Evolutionary conservation across 768 basidiomycete genomes (phyloP).

Genomic region (Chlorophyllum brunneum): DNA sequence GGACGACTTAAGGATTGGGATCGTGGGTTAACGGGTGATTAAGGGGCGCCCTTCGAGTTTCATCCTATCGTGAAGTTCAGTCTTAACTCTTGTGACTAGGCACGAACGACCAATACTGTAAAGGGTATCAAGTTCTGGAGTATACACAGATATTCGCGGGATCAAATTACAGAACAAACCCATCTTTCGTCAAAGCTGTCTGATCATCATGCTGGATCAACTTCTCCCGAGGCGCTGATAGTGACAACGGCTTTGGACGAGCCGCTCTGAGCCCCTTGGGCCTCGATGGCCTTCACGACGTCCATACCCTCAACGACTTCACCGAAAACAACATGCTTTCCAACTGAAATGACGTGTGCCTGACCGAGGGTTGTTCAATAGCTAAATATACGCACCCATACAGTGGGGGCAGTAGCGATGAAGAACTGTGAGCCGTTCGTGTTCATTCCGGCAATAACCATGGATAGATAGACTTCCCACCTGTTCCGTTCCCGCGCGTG

Average conservation of each 20-base stretch:
- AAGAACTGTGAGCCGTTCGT: constrained; percentile 87
- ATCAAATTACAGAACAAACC: no score
- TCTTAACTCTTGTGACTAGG: no score
- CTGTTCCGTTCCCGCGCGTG: constrained; percentile 69
- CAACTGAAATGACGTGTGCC: constrained; percentile 29
- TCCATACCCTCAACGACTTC: constrained; percentile 66
- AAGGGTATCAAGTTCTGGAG: no score
- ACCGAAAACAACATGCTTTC: constrained; percentile 74
- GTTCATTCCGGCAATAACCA: constrained; percentile 83
- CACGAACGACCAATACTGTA: no score
- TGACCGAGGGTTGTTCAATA: neutral
- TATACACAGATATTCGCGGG: no score
- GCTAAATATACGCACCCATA: constrained; percentile 44
- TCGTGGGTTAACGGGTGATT: no score
- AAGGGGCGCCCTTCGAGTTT: no score
- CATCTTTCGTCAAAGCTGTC: no score
- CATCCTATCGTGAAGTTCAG: no score
- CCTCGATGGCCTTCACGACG: constrained; percentile 59
- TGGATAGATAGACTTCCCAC: constrained; percentile 87
- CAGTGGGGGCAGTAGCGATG: constrained; percentile 68
- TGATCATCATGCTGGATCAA: no score
- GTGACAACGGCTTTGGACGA: constrained; percentile 39
- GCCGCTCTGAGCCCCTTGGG: constrained; percentile 34
- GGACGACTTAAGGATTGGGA: constrained; percentile 21
- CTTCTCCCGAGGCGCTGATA: constrained; percentile 58